Conservation (phyloP, 495 filamentous ascomycete species). For the Penicillium coffeae region DNA sequence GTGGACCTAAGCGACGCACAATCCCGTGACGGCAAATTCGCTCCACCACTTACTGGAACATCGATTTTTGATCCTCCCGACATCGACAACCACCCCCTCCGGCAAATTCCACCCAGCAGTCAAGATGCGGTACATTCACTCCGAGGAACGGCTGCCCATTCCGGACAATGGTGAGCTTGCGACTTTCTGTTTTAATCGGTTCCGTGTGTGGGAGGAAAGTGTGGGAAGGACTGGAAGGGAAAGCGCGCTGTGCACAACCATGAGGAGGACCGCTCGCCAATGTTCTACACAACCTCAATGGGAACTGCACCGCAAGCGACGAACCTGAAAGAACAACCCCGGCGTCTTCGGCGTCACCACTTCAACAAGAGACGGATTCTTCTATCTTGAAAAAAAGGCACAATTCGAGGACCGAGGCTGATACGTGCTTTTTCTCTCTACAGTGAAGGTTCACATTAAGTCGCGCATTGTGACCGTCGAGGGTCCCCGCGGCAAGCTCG, state of each 20-base stretch:
- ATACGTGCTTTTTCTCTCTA: conserved; percentile 29
- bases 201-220: conserved; percentile 8
- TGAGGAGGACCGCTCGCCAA: conserved; percentile 1
- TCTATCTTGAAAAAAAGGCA: not conserved
- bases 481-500: conserved; percentile 91
- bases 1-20: conserved; percentile 48
- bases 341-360: not conserved
- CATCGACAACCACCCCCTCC: conserved; percentile 47
- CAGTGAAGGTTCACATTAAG: conserved; percentile 95
- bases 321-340: not conserved
- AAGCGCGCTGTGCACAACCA: conserved; percentile 7
- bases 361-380: not conserved
- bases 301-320: not conserved
- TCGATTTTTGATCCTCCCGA: conserved; percentile 47
- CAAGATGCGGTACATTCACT: conserved; percentile 99
- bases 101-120: conserved; percentile 47
- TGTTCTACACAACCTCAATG: not conserved
- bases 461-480: conserved; percentile 93
- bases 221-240: conserved; percentile 6
- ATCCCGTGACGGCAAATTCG: conserved; percentile 44
- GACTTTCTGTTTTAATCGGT: conserved; percentile 16
- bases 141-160: conserved; percentile 85
- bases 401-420: conserved; percentile 13
- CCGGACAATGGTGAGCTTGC: conserved; percentile 86
- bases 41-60: conserved; percentile 42